Conservation (phyloP, 768 basidiomycete species). For the Agrocybe praecox region DNA sequence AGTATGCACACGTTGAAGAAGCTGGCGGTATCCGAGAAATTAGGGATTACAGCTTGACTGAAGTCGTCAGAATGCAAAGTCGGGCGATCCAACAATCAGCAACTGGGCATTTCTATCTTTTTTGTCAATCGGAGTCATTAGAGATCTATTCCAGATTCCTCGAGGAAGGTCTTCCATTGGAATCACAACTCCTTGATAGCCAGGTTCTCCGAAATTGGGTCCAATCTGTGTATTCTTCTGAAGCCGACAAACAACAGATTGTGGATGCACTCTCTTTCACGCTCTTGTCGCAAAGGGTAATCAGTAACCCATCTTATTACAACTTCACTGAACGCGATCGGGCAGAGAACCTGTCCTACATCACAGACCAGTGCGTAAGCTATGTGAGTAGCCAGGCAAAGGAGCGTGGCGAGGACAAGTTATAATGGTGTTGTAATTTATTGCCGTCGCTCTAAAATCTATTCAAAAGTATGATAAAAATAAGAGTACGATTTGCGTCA, state of each 20-base stretch:
- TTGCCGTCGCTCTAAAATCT: too few species aligned
- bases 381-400: constrained; percentile 2
- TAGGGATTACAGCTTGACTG: constrained; percentile 77
- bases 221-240: constrained; percentile 15
- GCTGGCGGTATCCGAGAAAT: constrained; percentile 64
- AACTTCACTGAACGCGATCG: constrained; percentile 47
- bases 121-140: constrained; percentile 87
- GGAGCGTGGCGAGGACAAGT: not conserved
- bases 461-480: too few species aligned
- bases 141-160: constrained; percentile 85
- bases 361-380: constrained; percentile 59
- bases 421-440: not conserved
- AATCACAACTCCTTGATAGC: constrained; percentile 71
- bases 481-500: not conserved
- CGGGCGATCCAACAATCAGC: constrained; percentile 69
- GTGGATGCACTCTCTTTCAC: constrained; percentile 83
- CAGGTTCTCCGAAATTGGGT: constrained; percentile 41
- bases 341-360: constrained; percentile 64
- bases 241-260: constrained; percentile 57
- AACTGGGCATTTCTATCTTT: constrained; percentile 74
- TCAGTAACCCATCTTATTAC: constrained; percentile 87
- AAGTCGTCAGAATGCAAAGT: constrained; percentile 92
- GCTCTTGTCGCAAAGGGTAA: constrained; percentile 71
- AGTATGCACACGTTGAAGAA: constrained; percentile 62
- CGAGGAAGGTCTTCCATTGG: constrained; percentile 86